These are phyloP conservation scores for Phoma sp. DNA, from an alignment of 2,329 filamentous ascomycete species.

Conservation along the genomic window DNA sequence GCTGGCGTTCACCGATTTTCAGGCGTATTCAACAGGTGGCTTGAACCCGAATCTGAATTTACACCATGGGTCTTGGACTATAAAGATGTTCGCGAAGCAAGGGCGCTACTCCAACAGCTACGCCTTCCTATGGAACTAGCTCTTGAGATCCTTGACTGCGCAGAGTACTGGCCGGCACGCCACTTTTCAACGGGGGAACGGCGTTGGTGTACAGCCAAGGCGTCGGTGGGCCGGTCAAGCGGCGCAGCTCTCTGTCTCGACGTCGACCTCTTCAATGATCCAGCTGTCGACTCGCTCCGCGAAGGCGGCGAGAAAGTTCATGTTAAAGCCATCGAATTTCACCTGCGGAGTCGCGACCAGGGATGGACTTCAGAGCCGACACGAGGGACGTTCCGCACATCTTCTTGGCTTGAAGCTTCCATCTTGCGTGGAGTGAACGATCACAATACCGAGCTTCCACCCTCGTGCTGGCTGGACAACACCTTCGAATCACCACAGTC, in stretches of 20 bases:
- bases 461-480: slow-evolving; percentile 8
- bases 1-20: background rate
- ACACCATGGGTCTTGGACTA: slow-evolving; percentile 20
- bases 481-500: background rate
- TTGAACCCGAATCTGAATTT: background rate
- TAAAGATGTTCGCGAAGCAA: slow-evolving; percentile 31
- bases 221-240: slow-evolving; percentile 5
- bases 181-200: slow-evolving; percentile 1
- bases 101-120: slow-evolving; percentile 30
- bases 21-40: background rate
- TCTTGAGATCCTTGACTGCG: slow-evolving; percentile 36
- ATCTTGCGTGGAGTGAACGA: slow-evolving; percentile 31
- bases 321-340: slow-evolving; percentile 35
- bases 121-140: slow-evolving; percentile 42
- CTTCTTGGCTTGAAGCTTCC: slow-evolving; percentile 44
- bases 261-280: slow-evolving; percentile 19
- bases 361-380: slow-evolving; percentile 43
- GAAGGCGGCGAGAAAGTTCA: slow-evolving; percentile 25
- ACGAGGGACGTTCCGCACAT: slow-evolving; percentile 35
- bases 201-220: background rate
- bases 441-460: slow-evolving; percentile 6
- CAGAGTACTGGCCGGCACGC: slow-evolving; percentile 35
- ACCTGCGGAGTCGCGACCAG: slow-evolving; percentile 37
- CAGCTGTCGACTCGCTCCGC: slow-evolving; percentile 8
- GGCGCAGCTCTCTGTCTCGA: slow-evolving; percentile 28